Conservation (phyloP, 352 stramenopile species). For the Phytophthora sojae region DNA sequence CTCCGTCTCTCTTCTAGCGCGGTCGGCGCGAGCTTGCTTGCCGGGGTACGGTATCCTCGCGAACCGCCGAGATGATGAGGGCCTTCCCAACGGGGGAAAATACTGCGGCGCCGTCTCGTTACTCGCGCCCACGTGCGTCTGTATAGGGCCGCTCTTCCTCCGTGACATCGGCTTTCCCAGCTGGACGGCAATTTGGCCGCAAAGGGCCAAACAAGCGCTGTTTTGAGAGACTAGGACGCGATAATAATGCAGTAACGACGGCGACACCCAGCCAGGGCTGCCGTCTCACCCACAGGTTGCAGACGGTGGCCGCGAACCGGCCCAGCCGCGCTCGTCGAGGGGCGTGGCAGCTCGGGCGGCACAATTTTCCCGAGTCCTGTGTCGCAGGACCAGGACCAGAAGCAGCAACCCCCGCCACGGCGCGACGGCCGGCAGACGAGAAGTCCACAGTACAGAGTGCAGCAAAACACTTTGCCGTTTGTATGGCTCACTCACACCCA, state of each 20-base stretch:
- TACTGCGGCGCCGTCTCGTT: conserved; percentile 33
- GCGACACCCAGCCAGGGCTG: conserved; percentile 1
- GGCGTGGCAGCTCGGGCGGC: background rate
- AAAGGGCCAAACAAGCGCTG: conserved; percentile 1
- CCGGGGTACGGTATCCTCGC: background rate
- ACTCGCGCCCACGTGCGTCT: conserved; percentile 40
- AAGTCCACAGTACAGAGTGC: background rate
- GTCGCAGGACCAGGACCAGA: conserved; percentile 37
- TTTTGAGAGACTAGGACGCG: background rate
- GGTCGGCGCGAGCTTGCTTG: background rate
- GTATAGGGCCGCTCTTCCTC: conserved; percentile 32
- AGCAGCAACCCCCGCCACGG: conserved; percentile 29
- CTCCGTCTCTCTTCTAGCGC: conserved; percentile 32
- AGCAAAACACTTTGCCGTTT: background rate
- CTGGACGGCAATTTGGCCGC: conserved; percentile 21
- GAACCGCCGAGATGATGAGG: conserved; percentile 16
- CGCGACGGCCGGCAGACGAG: conserved; percentile 23
- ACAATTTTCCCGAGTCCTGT: conserved; percentile 1
- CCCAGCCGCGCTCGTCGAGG: background rate
- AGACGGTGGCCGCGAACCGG: conserved; percentile 25
- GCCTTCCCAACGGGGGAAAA: conserved; percentile 32
- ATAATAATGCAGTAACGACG: conserved; percentile 10
- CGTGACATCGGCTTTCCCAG: conserved; percentile 41
- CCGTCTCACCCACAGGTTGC: background rate
- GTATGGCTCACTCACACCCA: conserved; percentile 13